A percentile compares a stretch with the other conserved stretches of the same genome.
phyloP scores from a whole-genome alignment of 352 stramenopile species.

The Globisporangium cystogenes region DNA sequence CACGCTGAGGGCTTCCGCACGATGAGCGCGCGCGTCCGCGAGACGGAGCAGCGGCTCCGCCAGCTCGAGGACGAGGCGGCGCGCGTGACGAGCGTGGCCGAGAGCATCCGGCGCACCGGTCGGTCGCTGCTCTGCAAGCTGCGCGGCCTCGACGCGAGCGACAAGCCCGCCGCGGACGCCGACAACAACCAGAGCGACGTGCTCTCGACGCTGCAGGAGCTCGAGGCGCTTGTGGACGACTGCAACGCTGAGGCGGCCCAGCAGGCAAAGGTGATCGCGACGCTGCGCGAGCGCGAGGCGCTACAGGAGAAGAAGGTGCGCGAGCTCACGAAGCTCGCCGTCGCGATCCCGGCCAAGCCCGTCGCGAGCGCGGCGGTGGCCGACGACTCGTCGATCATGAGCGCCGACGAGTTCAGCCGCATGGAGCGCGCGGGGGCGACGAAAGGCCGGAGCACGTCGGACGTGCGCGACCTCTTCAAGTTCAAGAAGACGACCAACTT shows the following conservation, averaged over 20 bases:
- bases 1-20: slow-evolving; percentile 34
- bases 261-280: slow-evolving; percentile 33
- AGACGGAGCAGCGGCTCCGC: slow-evolving; percentile 25
- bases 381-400: slow-evolving; percentile 8
- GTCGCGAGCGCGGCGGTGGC: slow-evolving; percentile 12
- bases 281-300: slow-evolving; percentile 23
- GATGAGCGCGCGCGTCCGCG: slow-evolving; percentile 27
- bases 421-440: slow-evolving; percentile 13
- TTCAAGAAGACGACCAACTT: slow-evolving; percentile 19
- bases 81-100: background rate
- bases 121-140: slow-evolving; percentile 14
- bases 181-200: slow-evolving; percentile 14
- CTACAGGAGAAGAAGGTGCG: slow-evolving; percentile 26
- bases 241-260: slow-evolving; percentile 42
- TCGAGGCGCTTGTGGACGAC: slow-evolving; percentile 46
- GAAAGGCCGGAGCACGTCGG: slow-evolving; percentile 31
- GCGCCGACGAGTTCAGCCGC: slow-evolving; percentile 14
- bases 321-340: slow-evolving; percentile 19
- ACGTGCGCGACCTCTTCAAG: slow-evolving; percentile 45
- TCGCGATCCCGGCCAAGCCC: slow-evolving; percentile 5
- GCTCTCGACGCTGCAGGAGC: slow-evolving; percentile 22
- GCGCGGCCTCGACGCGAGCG: slow-evolving; percentile 10
- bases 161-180: background rate
- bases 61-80: slow-evolving; percentile 12
- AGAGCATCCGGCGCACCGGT: slow-evolving; percentile 12